phyloP scores from a whole-genome alignment of 202 grass and related monocot genomes.

The Schoenoplectus triqueter region DNA sequence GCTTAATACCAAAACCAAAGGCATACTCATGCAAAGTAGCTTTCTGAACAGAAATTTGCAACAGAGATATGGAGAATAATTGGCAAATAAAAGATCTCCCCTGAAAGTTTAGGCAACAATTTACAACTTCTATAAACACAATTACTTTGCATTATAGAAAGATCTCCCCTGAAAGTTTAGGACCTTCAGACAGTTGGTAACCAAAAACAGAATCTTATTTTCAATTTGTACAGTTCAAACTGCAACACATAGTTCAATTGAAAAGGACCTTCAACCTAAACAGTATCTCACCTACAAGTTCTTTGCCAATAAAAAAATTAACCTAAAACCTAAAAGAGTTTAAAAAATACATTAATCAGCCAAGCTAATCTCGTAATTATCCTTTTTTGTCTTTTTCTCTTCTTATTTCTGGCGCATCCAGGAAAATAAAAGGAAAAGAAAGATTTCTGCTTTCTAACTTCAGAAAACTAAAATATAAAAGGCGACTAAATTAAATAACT shows the following conservation, averaged over 20 bases:
- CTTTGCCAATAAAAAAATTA: conserved; percentile 21
- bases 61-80: neutral
- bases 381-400: neutral
- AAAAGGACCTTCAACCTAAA: conserved; percentile 30
- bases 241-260: conserved; percentile 25
- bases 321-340: neutral
- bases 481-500: neutral
- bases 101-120: neutral
- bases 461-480: neutral
- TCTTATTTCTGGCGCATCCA: neutral
- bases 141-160: neutral
- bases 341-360: conserved; percentile 1
- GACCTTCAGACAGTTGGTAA: neutral
- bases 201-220: neutral
- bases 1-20: neutral
- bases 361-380: neutral
- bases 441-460: neutral
- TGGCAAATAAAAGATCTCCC: neutral
- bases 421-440: neutral
- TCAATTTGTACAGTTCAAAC: neutral
- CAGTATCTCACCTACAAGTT: conserved; percentile 40
- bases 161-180: no score
- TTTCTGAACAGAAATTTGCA: neutral
- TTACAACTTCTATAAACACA: neutral
- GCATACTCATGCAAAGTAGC: neutral